A percentile compares a stretch with the other conserved stretches of the same genome.
phyloP scores from a whole-genome alignment of 192 early-diverging fungal species.

The Linnemannia schmuckeri region DNA sequence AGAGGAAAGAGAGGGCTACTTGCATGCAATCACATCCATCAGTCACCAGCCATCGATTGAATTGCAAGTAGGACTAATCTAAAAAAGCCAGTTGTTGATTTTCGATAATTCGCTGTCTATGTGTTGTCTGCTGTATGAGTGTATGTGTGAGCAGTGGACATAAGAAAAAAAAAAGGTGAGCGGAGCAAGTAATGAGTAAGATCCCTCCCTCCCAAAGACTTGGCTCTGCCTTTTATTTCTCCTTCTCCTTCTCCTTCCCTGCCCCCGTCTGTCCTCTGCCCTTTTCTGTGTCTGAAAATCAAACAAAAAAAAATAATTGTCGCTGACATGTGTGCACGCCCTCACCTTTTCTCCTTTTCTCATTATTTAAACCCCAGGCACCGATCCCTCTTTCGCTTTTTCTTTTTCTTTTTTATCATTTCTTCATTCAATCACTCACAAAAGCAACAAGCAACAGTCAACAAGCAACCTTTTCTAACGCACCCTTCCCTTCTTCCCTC shows the following conservation, averaged over 20 bases:
- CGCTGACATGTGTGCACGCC: constrained; percentile 19
- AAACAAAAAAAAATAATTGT: neutral
- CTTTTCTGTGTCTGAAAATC: neutral
- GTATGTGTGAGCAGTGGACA: neutral
- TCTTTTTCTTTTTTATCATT: constrained; percentile 2
- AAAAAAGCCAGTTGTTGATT: neutral
- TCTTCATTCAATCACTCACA: neutral
- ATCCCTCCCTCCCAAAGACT: constrained; percentile 6
- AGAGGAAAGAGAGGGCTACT: neutral
- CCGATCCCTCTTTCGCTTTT: neutral
- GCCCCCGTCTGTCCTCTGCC: too few relatives aligned
- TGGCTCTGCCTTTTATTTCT: neutral
- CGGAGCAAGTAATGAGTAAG: too few relatives aligned
- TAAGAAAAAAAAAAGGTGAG: neutral
- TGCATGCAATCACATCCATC: neutral
- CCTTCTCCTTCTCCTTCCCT: neutral
- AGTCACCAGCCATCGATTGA: neutral
- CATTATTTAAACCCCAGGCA: neutral
- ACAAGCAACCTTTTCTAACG: neutral
- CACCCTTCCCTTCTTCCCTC: neutral
- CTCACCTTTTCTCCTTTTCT: neutral
- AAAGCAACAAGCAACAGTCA: neutral
- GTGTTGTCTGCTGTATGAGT: too few relatives aligned
- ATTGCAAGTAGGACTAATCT: neutral
- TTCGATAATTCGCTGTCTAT: neutral